Evolutionary conservation across 2,329 filamentous ascomycete genomes (phyloP).

Genomic region (Alternaria arborescens): DNA sequence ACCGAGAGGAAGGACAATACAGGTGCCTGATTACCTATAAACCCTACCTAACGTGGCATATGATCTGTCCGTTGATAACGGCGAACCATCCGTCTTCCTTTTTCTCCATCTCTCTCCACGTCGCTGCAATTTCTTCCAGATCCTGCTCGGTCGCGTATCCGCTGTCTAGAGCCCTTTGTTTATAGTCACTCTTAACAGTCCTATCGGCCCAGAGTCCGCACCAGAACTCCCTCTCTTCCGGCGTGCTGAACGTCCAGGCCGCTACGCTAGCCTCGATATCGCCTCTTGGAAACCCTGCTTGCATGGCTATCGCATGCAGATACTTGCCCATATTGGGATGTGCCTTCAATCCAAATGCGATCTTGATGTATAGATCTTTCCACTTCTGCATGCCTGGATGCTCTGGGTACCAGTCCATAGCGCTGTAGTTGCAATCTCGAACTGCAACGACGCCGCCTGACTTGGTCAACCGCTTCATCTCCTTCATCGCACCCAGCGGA

Average conservation of each 20-base stretch:
- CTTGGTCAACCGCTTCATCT: constrained; percentile 65
- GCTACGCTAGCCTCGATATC: constrained; percentile 52
- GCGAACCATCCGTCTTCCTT: constrained; percentile 55
- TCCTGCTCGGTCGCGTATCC: constrained; percentile 51
- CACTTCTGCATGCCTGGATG: constrained; percentile 46
- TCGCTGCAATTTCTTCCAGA: constrained; percentile 51
- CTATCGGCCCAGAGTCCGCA: constrained; percentile 53
- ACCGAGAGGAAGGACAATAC: not conserved
- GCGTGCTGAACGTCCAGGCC: constrained; percentile 55
- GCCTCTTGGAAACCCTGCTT: constrained; percentile 51
- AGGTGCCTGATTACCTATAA: not conserved
- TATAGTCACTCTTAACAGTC: constrained; percentile 46
- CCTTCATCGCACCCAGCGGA: constrained; percentile 59
- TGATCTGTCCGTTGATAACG: constrained; percentile 55
- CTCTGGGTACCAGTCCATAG: constrained; percentile 52
- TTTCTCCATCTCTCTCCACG: constrained; percentile 53
- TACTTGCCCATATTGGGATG: constrained; percentile 48
- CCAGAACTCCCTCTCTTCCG: constrained; percentile 52
- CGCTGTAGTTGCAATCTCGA: constrained; percentile 48
- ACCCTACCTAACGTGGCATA: constrained; percentile 39
- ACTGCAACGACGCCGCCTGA: constrained; percentile 62
- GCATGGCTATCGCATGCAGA: constrained; percentile 49
- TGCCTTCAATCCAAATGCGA: constrained; percentile 42
- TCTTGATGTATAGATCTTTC: constrained; percentile 45
- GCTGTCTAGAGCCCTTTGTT: constrained; percentile 48